Evolutionary conservation across 2,329 filamentous ascomycete genomes (phyloP), one percentile per base, ranked within the genome.

Genomic region (Fusarium nygamai): DNA sequence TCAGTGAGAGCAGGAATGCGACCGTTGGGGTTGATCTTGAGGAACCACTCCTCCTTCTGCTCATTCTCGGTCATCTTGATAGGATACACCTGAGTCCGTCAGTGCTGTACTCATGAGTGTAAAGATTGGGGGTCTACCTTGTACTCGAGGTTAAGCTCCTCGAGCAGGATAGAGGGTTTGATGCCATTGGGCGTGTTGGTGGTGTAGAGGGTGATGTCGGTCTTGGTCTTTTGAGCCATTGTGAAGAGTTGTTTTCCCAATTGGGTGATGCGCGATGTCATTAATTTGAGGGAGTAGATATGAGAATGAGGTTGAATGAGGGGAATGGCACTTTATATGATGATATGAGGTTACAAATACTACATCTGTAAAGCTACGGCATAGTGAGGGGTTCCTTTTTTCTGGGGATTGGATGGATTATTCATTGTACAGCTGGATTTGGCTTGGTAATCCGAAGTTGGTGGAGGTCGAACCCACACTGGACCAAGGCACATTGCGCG

Each of bases 11-110:
- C 95, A 8, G 95, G 95, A 78, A 98, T 97, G 75, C 95, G 93
- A 73, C 95, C 95, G 82, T 98, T 98, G 73, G 95, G 95, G 84
- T 98, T 98, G 84, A 98, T 97, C 60, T 92, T 91, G 34, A 97
- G 88, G 84, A 96, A 98, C 94, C 94, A 97, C 22, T 90, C 90
- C 82, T 96, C 85, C 81, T 96, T 97, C 78, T 97, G 94, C n/a
- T 86, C 88, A 81, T 94, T 93, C 72, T 93, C 93, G 72, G 82
- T 85, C 67, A 97, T 88, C n/a, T 93, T 88, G 78, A 97, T 91
- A 48, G 88, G 86, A 60, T 92, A 88, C 48, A 84, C 81, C 85
- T 87, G 53, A 8, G 12, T 7, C 10, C 38, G 20, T 70, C 5
- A 65, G 53, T 22, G n/a, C 11, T 27, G 31, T 20, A 17, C 22